phyloP scores from a whole-genome alignment of 164 flowering plant genomes.

The Annona cherimola region DNA sequence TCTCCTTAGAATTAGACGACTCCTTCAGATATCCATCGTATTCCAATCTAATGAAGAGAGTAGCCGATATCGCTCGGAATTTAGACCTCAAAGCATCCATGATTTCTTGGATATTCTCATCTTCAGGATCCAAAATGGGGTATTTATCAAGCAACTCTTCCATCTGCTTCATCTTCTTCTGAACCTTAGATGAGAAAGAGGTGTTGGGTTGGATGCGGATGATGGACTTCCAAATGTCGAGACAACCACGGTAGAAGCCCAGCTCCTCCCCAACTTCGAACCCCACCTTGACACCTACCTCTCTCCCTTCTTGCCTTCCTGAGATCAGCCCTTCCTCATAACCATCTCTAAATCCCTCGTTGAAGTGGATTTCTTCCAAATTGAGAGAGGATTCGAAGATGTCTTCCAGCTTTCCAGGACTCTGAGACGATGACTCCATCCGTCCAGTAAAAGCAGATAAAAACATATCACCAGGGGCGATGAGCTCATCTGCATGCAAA shows the following conservation, averaged over 20 bases:
- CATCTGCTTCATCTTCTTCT: constrained; percentile 48
- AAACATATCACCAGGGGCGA: too few species aligned
- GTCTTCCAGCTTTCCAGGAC: too few species aligned
- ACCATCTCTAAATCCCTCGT: too few species aligned
- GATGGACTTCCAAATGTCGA: constrained; percentile 57
- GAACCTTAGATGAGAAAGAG: constrained; percentile 52
- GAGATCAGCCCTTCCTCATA: too few species aligned
- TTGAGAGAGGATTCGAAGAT: too few species aligned
- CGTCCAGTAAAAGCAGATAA: too few species aligned
- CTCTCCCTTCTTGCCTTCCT: too few species aligned
- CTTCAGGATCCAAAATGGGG: constrained; percentile 61
- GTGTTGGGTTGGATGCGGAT: constrained; percentile 26
- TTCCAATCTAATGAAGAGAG: constrained; percentile 53
- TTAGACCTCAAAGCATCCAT: constrained; percentile 61
- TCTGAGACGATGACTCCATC: too few species aligned
- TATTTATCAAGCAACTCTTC: constrained; percentile 45
- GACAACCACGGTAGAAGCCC: constrained; percentile 72
- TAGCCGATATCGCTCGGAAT: constrained; percentile 54
- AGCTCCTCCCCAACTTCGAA: constrained; percentile 70
- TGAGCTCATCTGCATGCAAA: too few species aligned
- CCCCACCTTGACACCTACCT: constrained; percentile 63
- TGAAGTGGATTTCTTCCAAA: too few species aligned
- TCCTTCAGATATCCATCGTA: constrained; percentile 49
- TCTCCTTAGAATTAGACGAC: constrained; percentile 21
- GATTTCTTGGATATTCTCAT: constrained; percentile 50